phyloP scores from a whole-genome alignment of 495 filamentous ascomycete genomes.

The Xylona heveae region DNA sequence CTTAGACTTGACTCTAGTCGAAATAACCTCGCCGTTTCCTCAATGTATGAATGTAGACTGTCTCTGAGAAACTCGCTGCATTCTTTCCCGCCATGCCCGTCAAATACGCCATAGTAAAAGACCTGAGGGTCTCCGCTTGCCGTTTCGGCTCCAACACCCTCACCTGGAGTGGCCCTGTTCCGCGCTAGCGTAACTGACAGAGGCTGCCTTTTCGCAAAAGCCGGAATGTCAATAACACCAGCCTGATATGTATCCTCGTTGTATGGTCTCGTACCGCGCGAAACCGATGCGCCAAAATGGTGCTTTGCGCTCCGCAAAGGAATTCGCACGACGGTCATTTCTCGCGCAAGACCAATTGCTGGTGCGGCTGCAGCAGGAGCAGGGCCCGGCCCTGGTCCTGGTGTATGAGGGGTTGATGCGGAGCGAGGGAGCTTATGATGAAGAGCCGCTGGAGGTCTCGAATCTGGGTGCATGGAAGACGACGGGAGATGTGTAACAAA shows the following conservation, averaged over 20 bases:
- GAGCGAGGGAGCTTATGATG: slow-evolving; percentile 69
- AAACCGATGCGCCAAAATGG: slow-evolving; percentile 66
- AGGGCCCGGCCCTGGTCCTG: slow-evolving; percentile 21
- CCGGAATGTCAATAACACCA: slow-evolving; percentile 76
- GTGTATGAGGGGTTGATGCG: slow-evolving; percentile 60
- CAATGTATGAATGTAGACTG: slow-evolving; percentile 70
- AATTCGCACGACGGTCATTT: slow-evolving; percentile 95
- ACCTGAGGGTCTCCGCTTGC: slow-evolving; percentile 79
- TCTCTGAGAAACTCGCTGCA: slow-evolving; percentile 76
- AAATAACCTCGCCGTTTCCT: slow-evolving; percentile 53
- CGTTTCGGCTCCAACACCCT: slow-evolving; percentile 42
- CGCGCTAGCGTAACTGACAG: slow-evolving; percentile 34
- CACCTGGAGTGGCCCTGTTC: slow-evolving; percentile 15
- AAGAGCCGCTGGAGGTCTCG: slow-evolving; percentile 34
- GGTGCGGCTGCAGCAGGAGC: slow-evolving; percentile 34
- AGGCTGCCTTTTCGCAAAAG: slow-evolving; percentile 69
- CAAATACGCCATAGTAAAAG: slow-evolving; percentile 93
- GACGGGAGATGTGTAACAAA: slow-evolving; percentile 92
- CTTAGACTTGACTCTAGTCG: slow-evolving; percentile 51
- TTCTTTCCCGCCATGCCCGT: slow-evolving; percentile 83
- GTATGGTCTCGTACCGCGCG: slow-evolving; percentile 58
- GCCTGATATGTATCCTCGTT: slow-evolving; percentile 96
- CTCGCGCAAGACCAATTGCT: slow-evolving; percentile 34
- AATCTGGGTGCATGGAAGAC: slow-evolving; percentile 81
- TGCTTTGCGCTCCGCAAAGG: slow-evolving; percentile 85